Conservation (phyloP, 2,329 filamentous ascomycete species). For the Sporothrix globosa region DNA sequence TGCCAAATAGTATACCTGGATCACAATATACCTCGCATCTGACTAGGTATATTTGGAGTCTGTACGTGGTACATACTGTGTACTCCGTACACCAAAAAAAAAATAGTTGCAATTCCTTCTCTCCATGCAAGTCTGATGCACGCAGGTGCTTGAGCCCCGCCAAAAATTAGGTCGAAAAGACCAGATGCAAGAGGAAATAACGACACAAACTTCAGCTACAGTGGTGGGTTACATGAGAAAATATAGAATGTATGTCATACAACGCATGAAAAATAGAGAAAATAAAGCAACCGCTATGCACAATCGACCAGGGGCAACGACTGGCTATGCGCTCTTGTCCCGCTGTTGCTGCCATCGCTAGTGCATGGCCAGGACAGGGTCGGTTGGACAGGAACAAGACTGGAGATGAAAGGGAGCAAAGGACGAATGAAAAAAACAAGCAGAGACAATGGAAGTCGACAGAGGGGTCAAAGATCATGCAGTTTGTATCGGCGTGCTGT, state of each 20-base stretch:
- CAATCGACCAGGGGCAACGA: not conserved
- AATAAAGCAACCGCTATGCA: conserved; percentile 16
- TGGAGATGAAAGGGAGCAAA: not conserved
- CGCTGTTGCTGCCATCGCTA: not conserved
- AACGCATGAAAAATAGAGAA: not conserved
- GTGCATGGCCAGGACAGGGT: conserved; percentile 7
- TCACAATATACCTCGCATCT: not conserved
- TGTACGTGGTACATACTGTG: not conserved
- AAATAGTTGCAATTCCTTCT: too few relatives aligned
- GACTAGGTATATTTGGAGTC: not conserved
- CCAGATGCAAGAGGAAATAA: conserved; percentile 6
- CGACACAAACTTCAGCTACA: not conserved
- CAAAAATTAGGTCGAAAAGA: not conserved
- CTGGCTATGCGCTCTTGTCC: conserved; percentile 6
- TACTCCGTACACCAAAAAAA: not conserved
- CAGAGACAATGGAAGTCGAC: not conserved
- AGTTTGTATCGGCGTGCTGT: not conserved
- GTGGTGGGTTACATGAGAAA: not conserved
- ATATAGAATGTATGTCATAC: not conserved
- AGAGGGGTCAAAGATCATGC: not conserved
- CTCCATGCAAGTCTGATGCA: conserved; percentile 17
- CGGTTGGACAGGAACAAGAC: not conserved
- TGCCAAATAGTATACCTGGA: not conserved
- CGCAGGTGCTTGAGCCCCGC: not conserved
- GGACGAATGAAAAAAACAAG: not conserved